Evolutionary conservation across 257 asterid species (phyloP).

Genomic region (Primulina tabacum): DNA sequence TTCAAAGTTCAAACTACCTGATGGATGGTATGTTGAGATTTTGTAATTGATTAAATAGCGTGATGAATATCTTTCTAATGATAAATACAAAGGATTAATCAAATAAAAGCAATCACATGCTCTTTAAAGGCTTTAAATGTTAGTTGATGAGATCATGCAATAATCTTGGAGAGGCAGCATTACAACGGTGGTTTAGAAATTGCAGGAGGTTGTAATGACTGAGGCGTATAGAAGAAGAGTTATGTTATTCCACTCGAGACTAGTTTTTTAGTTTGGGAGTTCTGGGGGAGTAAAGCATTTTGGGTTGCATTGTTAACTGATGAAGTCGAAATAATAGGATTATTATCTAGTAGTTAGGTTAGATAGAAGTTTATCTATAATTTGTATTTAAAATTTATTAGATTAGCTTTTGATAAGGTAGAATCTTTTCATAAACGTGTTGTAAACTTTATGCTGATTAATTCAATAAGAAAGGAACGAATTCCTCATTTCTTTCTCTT

Average conservation of each 20-base stretch:
- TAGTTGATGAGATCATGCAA: conserved; percentile 6
- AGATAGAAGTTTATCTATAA: too few relatives aligned
- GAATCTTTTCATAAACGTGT: too few relatives aligned
- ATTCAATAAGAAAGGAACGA: too few relatives aligned
- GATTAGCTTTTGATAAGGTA: too few relatives aligned
- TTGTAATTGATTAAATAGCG: background rate
- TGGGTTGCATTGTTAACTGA: background rate
- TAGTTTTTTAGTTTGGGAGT: background rate
- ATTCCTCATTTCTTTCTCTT: too few relatives aligned
- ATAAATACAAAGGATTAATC: background rate
- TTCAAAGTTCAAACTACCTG: conserved; percentile 6
- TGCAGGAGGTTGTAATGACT: conserved; percentile 9
- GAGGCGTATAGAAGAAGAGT: background rate
- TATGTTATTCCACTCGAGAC: background rate
- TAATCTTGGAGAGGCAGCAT: conserved; percentile 7
- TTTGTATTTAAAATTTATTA: too few relatives aligned
- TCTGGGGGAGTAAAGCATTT: background rate
- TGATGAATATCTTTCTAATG: conserved; percentile 12
- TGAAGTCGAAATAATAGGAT: too few relatives aligned
- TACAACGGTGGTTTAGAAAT: conserved; percentile 9
- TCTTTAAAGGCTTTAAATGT: conserved; percentile 3
- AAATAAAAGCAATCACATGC: background rate
- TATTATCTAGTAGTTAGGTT: too few relatives aligned
- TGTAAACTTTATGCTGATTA: too few relatives aligned
- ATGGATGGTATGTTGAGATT: conserved; percentile 17